phyloP scores from a whole-genome alignment of 1,139 yeast species.

The Magnusiomyces paraingens region DNA sequence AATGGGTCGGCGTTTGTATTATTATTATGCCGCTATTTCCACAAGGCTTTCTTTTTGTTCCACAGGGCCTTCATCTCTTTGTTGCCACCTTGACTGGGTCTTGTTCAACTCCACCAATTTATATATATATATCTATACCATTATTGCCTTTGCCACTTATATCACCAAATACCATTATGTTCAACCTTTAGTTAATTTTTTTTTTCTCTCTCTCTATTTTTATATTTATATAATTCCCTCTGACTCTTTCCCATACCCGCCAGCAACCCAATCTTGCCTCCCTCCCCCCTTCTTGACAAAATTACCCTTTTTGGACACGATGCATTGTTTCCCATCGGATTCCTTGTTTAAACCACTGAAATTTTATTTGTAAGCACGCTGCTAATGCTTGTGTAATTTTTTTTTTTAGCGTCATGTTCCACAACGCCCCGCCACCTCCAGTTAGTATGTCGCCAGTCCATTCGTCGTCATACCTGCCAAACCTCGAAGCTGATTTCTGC shows the following conservation, averaged over 20 bases:
- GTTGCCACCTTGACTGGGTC: no score
- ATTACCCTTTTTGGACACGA: neutral
- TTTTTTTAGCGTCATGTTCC: slow-evolving; percentile 27
- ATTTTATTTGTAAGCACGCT: neutral
- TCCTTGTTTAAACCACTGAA: neutral
- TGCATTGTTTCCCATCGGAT: neutral
- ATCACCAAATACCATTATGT: no score
- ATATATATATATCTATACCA: no score
- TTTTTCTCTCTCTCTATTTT: neutral
- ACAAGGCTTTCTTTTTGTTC: no score
- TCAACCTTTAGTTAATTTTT: no score
- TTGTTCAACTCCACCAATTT: no score
- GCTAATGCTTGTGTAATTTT: neutral
- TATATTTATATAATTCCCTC: slow-evolving; percentile 3
- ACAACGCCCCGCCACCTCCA: slow-evolving; percentile 26
- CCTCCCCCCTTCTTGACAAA: slow-evolving; percentile 7
- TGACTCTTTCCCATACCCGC: slow-evolving; percentile 1
- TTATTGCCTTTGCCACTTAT: no score
- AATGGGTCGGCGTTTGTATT: no score
- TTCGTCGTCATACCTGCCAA: slow-evolving; percentile 73
- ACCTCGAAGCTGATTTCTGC: slow-evolving; percentile 91
- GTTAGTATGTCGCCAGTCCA: slow-evolving; percentile 47
- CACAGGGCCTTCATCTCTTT: no score
- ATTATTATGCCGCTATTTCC: no score
- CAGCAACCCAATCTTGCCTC: neutral